Evolutionary conservation across 164 flowering plant genomes (phyloP).

Genomic region (Kalanchoe fedtschenkoi): DNA sequence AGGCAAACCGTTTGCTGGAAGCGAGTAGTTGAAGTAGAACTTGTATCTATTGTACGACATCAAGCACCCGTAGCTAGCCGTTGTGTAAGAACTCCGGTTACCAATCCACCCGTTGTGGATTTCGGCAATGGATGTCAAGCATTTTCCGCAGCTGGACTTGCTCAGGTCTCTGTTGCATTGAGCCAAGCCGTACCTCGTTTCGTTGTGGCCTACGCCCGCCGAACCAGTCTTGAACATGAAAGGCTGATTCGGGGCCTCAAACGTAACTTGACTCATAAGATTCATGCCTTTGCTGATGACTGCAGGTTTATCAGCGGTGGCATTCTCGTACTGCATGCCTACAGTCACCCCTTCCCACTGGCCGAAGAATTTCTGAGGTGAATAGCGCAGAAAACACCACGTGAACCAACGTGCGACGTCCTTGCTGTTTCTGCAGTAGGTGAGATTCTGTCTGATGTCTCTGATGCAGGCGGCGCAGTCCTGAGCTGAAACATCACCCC

Average conservation of each 20-base stretch:
- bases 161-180: slow-evolving; percentile 21
- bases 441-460: background rate
- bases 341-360: background rate
- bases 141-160: slow-evolving; percentile 9
- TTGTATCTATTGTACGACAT: slow-evolving; percentile 4
- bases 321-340: background rate
- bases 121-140: too few relatives aligned
- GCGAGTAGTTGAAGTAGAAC: slow-evolving; percentile 4
- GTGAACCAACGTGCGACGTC: slow-evolving; percentile 9
- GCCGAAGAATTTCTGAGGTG: slow-evolving; percentile 13
- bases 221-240: slow-evolving; percentile 12
- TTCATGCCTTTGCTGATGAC: background rate
- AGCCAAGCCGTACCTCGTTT: slow-evolving; percentile 22
- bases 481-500: slow-evolving; percentile 13
- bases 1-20: too few relatives aligned
- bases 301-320: background rate
- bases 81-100: background rate
- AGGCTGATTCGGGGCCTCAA: background rate
- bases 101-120: background rate
- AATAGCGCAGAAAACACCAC: slow-evolving; percentile 18
- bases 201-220: slow-evolving; percentile 11
- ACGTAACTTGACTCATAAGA: background rate
- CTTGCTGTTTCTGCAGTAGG: slow-evolving; percentile 11
- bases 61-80: background rate
- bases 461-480: slow-evolving; percentile 14